Evolutionary conservation across 2,329 filamentous ascomycete species (phyloP), one percentile per base, ranked within the genome.

Genomic region (Capronia coronata): DNA sequence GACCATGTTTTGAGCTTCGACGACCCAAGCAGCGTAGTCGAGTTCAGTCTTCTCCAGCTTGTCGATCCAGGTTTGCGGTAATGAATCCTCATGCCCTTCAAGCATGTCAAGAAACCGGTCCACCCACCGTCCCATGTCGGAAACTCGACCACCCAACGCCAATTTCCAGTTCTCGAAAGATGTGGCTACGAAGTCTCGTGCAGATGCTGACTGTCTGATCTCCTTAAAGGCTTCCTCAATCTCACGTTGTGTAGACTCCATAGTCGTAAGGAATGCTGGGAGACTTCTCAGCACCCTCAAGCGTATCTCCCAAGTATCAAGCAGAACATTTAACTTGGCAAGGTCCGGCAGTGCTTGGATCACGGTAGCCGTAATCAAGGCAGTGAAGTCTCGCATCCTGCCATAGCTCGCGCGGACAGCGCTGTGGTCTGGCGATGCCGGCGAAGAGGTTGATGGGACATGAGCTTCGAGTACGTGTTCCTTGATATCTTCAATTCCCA

Each of bases 41-140:
- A 76, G 73, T 65, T 98, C 93, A 3, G 94, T 73, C 0, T 71
- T 68, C 65, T 97, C 93, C 70, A 97, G 84, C 3, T 83, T 78
- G 60, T 94, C 87, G 48, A 97, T 80, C 93, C 91, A 98, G 22
- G 72, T 66, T 34, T 94, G 86, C 0, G 93, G 93, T 8, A 98
- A 71, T 0, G 85, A 87, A 62, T 98, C 93, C 37, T 84, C 76
- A 47, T 82, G 76, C 1, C 88, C 90, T 66, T 97, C 93, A 1
- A 97, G 74, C 25, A 80, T 77, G 67, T 98, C 90, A 11, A 98
- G 76, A 78, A 96, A 88, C 43, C 76, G 79, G 65, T 98, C 93
- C 54, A 97, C 74, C 32, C 82, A 77, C 41, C 77, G 77, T 0
- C 87, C 91, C 0, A 89, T 76, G 29, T 75, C 75, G 11, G 78